Conservation (phyloP, 768 basidiomycete genomes). For the Fomitopsis pulvina region DNA sequence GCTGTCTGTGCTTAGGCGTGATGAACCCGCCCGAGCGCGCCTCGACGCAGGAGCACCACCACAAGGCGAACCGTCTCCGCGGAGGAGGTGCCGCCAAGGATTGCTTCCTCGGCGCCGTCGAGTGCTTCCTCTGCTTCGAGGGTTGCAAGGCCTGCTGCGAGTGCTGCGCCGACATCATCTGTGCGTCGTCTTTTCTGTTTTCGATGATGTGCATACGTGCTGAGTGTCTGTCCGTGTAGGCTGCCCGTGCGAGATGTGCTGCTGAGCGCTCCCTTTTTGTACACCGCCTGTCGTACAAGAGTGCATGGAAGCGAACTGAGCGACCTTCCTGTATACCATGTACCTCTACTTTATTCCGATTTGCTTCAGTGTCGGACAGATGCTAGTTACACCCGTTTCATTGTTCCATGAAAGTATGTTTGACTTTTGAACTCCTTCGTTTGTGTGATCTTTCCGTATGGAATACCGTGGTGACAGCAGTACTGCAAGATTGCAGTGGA, state of each 20-base stretch:
- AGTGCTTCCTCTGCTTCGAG: conserved; percentile 74
- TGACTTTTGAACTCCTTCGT: too few relatives aligned
- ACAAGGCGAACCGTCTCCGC: conserved; percentile 53
- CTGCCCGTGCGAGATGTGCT: conserved; percentile 78
- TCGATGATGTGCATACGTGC: neutral
- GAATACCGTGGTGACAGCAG: too few relatives aligned
- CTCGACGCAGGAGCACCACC: conserved; percentile 28
- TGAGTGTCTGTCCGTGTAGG: conserved; percentile 31
- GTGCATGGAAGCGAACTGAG: neutral
- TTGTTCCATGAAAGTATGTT: too few relatives aligned
- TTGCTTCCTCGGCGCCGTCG: conserved; percentile 54
- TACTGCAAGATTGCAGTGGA: too few relatives aligned
- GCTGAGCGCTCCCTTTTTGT: conserved; percentile 28
- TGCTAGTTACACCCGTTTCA: too few relatives aligned
- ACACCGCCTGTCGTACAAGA: neutral
- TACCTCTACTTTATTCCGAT: too few relatives aligned
- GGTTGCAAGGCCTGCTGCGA: conserved; percentile 62
- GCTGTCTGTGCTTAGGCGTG: conserved; percentile 29
- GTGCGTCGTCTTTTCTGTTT: conserved; percentile 32
- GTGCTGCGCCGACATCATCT: conserved; percentile 62
- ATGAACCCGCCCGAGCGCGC: conserved; percentile 38
- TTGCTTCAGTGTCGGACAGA: too few relatives aligned
- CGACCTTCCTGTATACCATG: too few relatives aligned
- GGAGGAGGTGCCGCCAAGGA: conserved; percentile 73
- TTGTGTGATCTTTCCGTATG: too few relatives aligned